Base-by-base conservation (phyloP, 1,139 yeast genomes). In the Kodamaea sp. region DNA sequence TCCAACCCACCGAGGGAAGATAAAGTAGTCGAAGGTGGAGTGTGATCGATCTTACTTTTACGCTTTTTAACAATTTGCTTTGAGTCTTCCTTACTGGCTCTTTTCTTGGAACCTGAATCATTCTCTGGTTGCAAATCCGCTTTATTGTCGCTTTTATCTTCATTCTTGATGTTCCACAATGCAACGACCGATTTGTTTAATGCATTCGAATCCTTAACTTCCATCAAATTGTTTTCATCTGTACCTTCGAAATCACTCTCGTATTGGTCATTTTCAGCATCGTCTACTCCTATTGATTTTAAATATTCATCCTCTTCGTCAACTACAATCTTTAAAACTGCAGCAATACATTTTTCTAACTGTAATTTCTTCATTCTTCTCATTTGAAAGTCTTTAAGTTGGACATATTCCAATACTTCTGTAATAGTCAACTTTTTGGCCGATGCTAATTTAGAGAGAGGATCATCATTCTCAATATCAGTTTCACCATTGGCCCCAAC, bases 1-100 rank as follows among this genome's bases (percentile, higher is more conserved):
- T 85, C 95, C 60, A 94, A 79, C 1, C 99, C 98, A 29, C 99
- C 99, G 15, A 92, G 66, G 31, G 88, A 79, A 5, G 86, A 71
- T 25, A 92, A 65, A 6, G 81, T 76, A 0, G 79, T 61, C 2
- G 66, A 58, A n/a, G 95, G 95, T 4, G 94, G 88, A 0, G 82
- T 64, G 57, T 88, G 75, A 48, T 83, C 87, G 8, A 65, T 53
- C 42, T 65, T 69, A 50, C 70, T 70, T 50, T 74, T 75, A 37
- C 67, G 68, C 46, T 76, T 67, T 41, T 66, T 68, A 22, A 44
- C 40, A 1, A 47, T 36, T 22, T 47, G 47, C 36, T 59, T 60
- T 5, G 54, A 38, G 5, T 55, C 32, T 5, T 59, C 64, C 36
- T 63, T 67, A 30, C 11, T 31, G n/a, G 59, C 40, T 36, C 70